These are phyloP conservation scores for Chytriomyces confervae DNA, from an alignment of 192 early-diverging fungal genomes.

Conservation along the genomic window DNA sequence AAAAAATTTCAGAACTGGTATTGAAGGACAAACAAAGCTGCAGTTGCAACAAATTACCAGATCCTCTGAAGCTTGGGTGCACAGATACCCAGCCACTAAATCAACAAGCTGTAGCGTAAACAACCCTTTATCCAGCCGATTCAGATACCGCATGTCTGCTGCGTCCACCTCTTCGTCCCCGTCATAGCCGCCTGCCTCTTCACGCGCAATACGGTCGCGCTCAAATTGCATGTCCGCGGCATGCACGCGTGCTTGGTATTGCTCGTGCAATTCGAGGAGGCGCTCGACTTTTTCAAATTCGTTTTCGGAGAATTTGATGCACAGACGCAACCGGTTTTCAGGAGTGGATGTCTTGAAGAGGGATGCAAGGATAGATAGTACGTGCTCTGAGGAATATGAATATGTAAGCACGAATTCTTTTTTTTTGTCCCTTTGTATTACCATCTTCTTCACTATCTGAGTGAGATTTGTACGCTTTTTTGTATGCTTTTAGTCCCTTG, in stretches of 20 bases:
- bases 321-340: constrained; percentile 70
- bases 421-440: constrained; percentile 8
- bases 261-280: constrained; percentile 75
- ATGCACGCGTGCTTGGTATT: constrained; percentile 69
- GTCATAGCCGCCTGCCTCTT: constrained; percentile 44
- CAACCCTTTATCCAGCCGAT: constrained; percentile 77
- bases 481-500: constrained; percentile 77
- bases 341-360: constrained; percentile 69
- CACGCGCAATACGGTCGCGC: constrained; percentile 29
- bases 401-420: too few relatives aligned
- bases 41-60: constrained; percentile 23
- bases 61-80: constrained; percentile 57
- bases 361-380: constrained; percentile 81
- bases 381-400: constrained; percentile 69
- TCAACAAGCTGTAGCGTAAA: constrained; percentile 69
- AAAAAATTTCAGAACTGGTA: not conserved
- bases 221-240: constrained; percentile 63
- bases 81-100: constrained; percentile 70
- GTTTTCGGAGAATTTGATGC: constrained; percentile 83
- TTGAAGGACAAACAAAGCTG: not conserved
- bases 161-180: constrained; percentile 61
- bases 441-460: constrained; percentile 83
- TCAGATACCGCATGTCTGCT: constrained; percentile 70
- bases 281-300: constrained; percentile 84
- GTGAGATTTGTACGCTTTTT: constrained; percentile 78